phyloP scores from a whole-genome alignment of 2,329 filamentous ascomycete species.

The Pleoardoris graminearum region DNA sequence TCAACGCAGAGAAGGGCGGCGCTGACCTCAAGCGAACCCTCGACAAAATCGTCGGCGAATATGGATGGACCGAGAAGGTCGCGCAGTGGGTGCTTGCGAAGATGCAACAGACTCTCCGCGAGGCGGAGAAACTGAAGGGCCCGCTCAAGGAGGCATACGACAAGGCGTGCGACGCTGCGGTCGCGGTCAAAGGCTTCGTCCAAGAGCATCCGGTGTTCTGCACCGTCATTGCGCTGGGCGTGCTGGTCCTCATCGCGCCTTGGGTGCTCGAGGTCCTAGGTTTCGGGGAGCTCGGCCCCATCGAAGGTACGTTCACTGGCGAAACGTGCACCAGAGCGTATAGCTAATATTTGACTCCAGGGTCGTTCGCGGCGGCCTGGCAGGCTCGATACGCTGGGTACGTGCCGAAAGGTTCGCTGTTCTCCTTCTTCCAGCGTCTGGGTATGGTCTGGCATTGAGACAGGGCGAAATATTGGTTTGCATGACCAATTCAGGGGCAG shows the following conservation, averaged over 20 bases:
- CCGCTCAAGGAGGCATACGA: conserved; percentile 28
- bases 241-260: conserved; percentile 33
- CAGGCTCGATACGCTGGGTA: conserved; percentile 45
- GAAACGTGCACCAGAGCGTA: neutral
- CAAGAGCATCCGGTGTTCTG: conserved; percentile 34
- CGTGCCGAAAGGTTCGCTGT: conserved; percentile 48
- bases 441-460: conserved; percentile 45
- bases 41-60: conserved; percentile 27
- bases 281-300: conserved; percentile 36
- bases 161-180: conserved; percentile 26
- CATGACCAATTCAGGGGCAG: too few relatives aligned
- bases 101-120: conserved; percentile 21
- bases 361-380: conserved; percentile 48
- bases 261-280: conserved; percentile 37
- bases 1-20: conserved; percentile 22
- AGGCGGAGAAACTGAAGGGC: neutral
- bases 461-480: too few relatives aligned
- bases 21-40: conserved; percentile 24
- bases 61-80: conserved; percentile 38
- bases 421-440: conserved; percentile 49
- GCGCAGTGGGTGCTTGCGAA: conserved; percentile 33
- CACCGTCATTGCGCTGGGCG: conserved; percentile 37
- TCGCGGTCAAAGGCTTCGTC: conserved; percentile 31
- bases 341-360: conserved; percentile 9
- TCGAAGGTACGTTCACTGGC: conserved; percentile 29